Conservation (phyloP, 1,284 basidiomycete genomes). For the Microbotryum scabiosae region DNA sequence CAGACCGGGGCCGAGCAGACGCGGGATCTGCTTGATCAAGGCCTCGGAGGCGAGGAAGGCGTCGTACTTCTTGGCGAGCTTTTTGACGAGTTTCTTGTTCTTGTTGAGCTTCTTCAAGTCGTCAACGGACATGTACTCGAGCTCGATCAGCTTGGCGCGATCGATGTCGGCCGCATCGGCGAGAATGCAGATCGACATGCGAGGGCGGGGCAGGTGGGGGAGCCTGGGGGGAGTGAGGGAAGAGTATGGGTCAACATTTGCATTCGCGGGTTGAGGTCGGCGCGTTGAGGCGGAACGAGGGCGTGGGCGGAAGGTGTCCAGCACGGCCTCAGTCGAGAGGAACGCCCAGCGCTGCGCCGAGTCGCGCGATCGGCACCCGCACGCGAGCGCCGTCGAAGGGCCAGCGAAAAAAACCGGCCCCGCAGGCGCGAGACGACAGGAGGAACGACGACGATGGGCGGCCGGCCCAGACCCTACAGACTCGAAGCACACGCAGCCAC, state of each 20-base stretch:
- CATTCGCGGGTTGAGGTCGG: too few species aligned
- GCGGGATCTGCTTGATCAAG: constrained; percentile 99
- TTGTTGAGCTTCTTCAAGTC: constrained; percentile 99
- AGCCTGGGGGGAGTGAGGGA: constrained; percentile 51
- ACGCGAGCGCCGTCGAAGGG: too few species aligned
- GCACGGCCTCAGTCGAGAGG: too few species aligned
- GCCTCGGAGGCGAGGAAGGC: constrained; percentile 97
- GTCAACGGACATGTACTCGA: constrained; percentile 97
- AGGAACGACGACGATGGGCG: too few species aligned
- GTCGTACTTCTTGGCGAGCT: constrained; percentile 98
- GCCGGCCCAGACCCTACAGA: too few species aligned
- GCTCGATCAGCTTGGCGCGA: constrained; percentile 92
- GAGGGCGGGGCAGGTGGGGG: constrained; percentile 91
- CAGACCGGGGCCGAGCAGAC: constrained; percentile 98
- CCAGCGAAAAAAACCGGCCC: too few species aligned
- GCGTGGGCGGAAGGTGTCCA: too few species aligned
- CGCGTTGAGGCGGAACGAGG: too few species aligned
- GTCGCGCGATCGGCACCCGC: too few species aligned
- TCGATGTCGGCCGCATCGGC: constrained; percentile 99
- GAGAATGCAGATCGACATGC: constrained; percentile 99
- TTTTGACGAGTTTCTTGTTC: constrained; percentile 99
- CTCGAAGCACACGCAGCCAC: constrained; percentile 18
- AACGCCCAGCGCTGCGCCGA: too few species aligned
- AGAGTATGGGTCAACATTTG: neutral
- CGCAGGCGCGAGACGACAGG: too few species aligned